Conservation (phyloP, 208 protist species). For the Naegleria fowleri region DNA sequence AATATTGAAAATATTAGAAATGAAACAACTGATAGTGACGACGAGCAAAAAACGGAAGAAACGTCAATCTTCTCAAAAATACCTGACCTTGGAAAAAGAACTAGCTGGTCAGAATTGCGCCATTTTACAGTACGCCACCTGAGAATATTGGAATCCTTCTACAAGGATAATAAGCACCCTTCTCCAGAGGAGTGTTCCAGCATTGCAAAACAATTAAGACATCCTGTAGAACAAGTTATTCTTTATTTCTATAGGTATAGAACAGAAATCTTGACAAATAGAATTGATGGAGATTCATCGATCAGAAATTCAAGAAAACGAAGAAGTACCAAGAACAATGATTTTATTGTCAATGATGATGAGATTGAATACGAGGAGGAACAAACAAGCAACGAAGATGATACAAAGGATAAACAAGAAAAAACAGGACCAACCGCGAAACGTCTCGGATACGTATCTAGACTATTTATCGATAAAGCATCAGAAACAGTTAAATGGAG, state of each 20-base stretch:
- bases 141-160: neutral
- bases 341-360: neutral
- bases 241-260: conserved; percentile 6
- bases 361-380: neutral
- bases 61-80: neutral
- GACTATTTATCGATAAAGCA: neutral
- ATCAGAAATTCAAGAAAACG: neutral
- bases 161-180: neutral
- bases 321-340: neutral
- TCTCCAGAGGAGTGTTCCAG: neutral
- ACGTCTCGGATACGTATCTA: neutral
- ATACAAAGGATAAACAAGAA: neutral
- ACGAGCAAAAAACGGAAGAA: neutral
- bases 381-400: neutral
- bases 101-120: neutral
- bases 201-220: neutral
- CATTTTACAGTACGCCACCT: neutral
- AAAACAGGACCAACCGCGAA: neutral
- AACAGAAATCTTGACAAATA: neutral
- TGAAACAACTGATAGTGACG: neutral
- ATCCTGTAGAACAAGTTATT: neutral
- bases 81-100: neutral
- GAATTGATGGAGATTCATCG: neutral
- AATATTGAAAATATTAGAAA: neutral
- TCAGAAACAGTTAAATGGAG: neutral